phyloP scores from a whole-genome alignment of 1,284 basidiomycete genomes.

The Naganishia sp. region DNA sequence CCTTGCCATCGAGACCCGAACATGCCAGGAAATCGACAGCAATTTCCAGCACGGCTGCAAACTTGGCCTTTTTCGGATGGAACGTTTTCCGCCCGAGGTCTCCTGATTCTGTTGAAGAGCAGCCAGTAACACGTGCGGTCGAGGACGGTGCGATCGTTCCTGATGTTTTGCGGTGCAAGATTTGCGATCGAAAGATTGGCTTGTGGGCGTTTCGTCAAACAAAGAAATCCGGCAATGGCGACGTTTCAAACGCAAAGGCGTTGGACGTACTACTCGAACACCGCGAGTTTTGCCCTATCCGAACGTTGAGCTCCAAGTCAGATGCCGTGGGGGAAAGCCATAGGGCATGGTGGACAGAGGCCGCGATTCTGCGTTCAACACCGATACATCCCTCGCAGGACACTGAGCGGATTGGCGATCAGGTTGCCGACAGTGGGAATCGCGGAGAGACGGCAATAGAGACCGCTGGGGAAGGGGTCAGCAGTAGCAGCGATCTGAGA shows the following conservation, averaged over 20 bases:
- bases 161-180: conserved; percentile 22
- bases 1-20: background rate
- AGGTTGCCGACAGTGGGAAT: background rate
- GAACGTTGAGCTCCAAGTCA: background rate
- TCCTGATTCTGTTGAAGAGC: background rate
- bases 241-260: background rate
- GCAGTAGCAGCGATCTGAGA: background rate
- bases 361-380: conserved; percentile 11
- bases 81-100: conserved; percentile 13
- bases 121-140: background rate
- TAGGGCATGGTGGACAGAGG: conserved; percentile 6
- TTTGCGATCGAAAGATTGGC: conserved; percentile 24
- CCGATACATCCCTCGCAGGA: background rate
- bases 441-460: background rate
- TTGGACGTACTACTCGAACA: conserved; percentile 18
- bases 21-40: conserved; percentile 10
- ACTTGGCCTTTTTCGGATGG: conserved; percentile 24
- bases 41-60: conserved; percentile 17
- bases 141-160: background rate
- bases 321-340: background rate
- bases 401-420: background rate
- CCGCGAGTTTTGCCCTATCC: conserved; percentile 23
- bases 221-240: background rate
- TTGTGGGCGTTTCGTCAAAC: conserved; percentile 16
- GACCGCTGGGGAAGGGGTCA: too few species aligned